Percentiles rank a stretch among this genome's conserved stretches.
Conservation (phyloP, 176 grass and related monocot genomes). For the Cocos nucifera region DNA sequence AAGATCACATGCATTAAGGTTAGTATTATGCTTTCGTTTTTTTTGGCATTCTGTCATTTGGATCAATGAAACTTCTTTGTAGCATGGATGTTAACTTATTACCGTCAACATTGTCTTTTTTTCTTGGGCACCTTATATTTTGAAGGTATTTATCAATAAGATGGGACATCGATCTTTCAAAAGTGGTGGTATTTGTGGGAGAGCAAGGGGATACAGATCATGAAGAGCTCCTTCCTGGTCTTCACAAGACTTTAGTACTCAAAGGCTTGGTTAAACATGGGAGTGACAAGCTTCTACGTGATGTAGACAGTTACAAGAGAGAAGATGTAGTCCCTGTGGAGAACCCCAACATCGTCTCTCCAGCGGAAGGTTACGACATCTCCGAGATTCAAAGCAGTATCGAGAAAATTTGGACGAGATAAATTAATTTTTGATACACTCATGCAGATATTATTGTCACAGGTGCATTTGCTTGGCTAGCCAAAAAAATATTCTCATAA, state of each 20-base stretch:
- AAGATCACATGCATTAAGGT: constrained; percentile 62
- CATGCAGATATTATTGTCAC: too few species aligned
- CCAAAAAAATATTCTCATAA: too few species aligned
- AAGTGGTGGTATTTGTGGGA: constrained; percentile 53
- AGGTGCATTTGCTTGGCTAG: too few species aligned
- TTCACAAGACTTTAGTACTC: constrained; percentile 62
- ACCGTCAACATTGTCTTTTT: too few species aligned
- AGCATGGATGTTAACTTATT: too few species aligned
- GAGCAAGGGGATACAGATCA: constrained; percentile 84
- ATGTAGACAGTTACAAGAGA: constrained; percentile 36
- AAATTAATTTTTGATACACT: too few species aligned
- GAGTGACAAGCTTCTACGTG: constrained; percentile 63
- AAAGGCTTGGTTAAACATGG: constrained; percentile 39
- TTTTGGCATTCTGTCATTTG: too few species aligned
- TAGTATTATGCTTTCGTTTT: not conserved
- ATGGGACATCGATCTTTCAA: constrained; percentile 69
- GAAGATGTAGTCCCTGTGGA: constrained; percentile 63
- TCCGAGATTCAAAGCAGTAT: constrained; percentile 26
- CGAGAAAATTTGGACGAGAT: constrained; percentile 1
- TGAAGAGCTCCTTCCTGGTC: constrained; percentile 60
- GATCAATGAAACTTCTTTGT: too few species aligned
- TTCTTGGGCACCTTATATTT: too few species aligned
- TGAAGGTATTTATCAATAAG: constrained; percentile 70
- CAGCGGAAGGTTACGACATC: constrained; percentile 16
- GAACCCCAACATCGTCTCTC: constrained; percentile 40